Base-by-base conservation (phyloP, 2,329 filamentous ascomycete genomes). In the Neonectria sp. region DNA sequence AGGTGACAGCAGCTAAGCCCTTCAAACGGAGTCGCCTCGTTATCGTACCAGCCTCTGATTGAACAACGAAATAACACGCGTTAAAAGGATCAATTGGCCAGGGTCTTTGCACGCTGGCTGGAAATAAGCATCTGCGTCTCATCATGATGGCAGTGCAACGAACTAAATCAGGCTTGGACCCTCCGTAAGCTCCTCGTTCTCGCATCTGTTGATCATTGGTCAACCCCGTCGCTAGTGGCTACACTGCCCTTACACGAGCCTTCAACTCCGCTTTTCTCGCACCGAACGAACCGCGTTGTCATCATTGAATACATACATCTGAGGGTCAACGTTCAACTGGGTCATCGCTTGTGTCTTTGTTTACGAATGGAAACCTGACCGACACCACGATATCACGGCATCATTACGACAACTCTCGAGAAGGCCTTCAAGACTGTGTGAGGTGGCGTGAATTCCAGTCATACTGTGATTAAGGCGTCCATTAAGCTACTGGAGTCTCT, bases 1-100 rank as follows among this genome's bases (percentile, higher is more conserved):
- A 33, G 31, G 31, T 49, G 25, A 49, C 25, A 25, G 13, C 46
- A 49, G 31, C 63, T 61, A 31, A 64, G 49, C 63, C 57, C 17
- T 65, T 37, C 37, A 35, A 55, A 45, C 43, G 63, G 62, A 40
- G 49, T 45, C 24, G 9, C 31, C 63, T 65, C 62, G 63, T 65
- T 65, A 46, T 65, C 63, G 63, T 31, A 55, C 43, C 8, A 9
- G 11, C 7, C 33, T 11, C 21, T 49, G 43, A 63, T 63, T 63
- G 31, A 33, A 33, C 31, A 33, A 33, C 31, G 7, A 33, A 33
- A 33, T 7, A 33, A 33, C 31, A 33, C 11, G 3, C 40, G 56
- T 6, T 13, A 25, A 48, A 21, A 61, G 25, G 21, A 29, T 62
- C 56, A 29, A 46, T 37, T 1, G 25, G 24, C 11, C 21, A 29